phyloP scores from a whole-genome alignment of 2,329 filamentous ascomycete species.

The Stemphylium vesicarium region DNA sequence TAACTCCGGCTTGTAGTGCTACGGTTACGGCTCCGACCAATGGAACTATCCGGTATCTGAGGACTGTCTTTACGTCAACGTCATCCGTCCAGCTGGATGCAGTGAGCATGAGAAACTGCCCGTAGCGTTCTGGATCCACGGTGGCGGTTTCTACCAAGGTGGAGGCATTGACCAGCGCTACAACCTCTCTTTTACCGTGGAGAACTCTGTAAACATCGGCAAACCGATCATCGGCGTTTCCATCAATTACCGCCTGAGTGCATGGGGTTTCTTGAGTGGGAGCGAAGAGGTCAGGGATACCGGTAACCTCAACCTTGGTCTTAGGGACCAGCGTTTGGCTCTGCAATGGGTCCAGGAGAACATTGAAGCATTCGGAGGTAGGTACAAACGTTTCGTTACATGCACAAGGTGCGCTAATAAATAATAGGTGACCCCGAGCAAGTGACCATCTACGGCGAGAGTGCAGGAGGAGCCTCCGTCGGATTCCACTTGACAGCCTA shows the following conservation, averaged over 20 bases:
- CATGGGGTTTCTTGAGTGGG: constrained; percentile 68
- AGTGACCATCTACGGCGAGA: constrained; percentile 56
- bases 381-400: constrained; percentile 37
- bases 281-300: constrained; percentile 37
- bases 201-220: constrained; percentile 54
- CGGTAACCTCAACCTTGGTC: constrained; percentile 57
- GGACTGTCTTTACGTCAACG: constrained; percentile 58
- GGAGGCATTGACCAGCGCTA: constrained; percentile 61
- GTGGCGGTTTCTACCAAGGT: constrained; percentile 58
- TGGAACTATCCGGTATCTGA: constrained; percentile 52
- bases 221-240: constrained; percentile 56
- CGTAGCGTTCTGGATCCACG: constrained; percentile 63
- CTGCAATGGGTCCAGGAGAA: constrained; percentile 55
- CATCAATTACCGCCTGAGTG: constrained; percentile 60
- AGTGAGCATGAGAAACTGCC: constrained; percentile 52
- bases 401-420: constrained; percentile 32
- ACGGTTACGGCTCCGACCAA: constrained; percentile 45
- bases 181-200: constrained; percentile 57
- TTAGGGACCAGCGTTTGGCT: constrained; percentile 55
- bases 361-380: constrained; percentile 53
- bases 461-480: constrained; percentile 53
- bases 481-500: constrained; percentile 56
- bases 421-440: constrained; percentile 47
- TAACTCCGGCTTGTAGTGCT: constrained; percentile 36
- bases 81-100: constrained; percentile 53